A percentile compares a stretch with the other conserved stretches of the same genome.
These are phyloP conservation scores for Ophiostoma himal-ulmi DNA, from an alignment of 2,329 filamentous ascomycete species.

Conservation along the genomic window DNA sequence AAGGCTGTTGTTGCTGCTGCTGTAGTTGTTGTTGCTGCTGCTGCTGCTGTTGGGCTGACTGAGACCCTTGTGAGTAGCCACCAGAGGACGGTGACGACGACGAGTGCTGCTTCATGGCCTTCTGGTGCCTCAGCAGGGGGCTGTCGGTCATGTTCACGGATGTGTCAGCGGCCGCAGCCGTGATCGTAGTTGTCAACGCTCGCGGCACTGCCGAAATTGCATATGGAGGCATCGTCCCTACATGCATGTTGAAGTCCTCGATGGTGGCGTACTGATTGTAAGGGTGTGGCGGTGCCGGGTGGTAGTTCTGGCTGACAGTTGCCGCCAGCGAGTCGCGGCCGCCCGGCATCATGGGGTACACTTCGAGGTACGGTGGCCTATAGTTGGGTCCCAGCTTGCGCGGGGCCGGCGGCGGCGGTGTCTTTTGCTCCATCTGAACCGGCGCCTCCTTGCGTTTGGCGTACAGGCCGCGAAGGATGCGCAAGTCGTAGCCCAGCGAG, in stretches of 20 bases:
- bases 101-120: neutral
- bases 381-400: neutral
- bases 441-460: slow-evolving; percentile 15
- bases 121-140: neutral
- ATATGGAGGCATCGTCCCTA: neutral
- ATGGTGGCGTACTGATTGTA: neutral
- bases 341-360: neutral
- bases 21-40: neutral
- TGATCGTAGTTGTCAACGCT: neutral
- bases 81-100: slow-evolving; percentile 2
- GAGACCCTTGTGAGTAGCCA: neutral
- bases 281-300: slow-evolving; percentile 4
- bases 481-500: slow-evolving; percentile 65
- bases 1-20: neutral
- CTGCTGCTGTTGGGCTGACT: neutral
- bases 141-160: neutral
- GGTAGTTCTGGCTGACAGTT: neutral
- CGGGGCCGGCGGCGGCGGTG: neutral
- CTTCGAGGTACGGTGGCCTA: neutral
- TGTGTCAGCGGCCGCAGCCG: neutral
- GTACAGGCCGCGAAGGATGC: slow-evolving; percentile 57
- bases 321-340: neutral
- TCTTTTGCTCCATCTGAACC: neutral
- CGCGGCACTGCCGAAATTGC: neutral
- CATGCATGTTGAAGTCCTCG: neutral